These are phyloP conservation scores for Aleurites moluccanus DNA, from an alignment of 441 rosid species.

Conservation along the genomic window DNA sequence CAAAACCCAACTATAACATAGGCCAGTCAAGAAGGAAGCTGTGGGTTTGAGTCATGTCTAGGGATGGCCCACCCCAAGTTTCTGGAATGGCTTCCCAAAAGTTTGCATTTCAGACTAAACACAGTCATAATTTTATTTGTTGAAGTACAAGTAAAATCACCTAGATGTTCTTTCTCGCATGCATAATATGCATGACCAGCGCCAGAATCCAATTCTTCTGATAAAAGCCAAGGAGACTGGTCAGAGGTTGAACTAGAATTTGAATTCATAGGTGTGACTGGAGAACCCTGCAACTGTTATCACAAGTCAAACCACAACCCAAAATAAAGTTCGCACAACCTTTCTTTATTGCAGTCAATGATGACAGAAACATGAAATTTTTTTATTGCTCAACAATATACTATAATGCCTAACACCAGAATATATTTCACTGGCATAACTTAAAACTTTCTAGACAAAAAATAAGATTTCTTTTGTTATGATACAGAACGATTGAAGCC, in stretches of 20 bases:
- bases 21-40: not conserved
- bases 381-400: not conserved
- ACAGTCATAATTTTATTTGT: not conserved
- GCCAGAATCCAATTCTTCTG: slow-evolving; percentile 85
- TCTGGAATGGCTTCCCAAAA: slow-evolving; percentile 7
- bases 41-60: not conserved
- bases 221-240: slow-evolving; percentile 46
- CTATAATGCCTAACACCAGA: slow-evolving; percentile 4
- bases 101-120: not conserved
- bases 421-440: not conserved
- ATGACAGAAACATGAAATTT: not conserved
- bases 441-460: not conserved
- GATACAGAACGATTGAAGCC: slow-evolving; percentile 8
- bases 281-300: slow-evolving; percentile 64
- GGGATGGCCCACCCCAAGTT: not conserved
- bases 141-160: slow-evolving; percentile 27
- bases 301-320: slow-evolving; percentile 21
- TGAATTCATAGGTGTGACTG: slow-evolving; percentile 82
- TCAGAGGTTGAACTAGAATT: slow-evolving; percentile 81
- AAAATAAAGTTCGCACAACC: slow-evolving; percentile 13
- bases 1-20: not conserved
- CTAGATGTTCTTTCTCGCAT: slow-evolving; percentile 35
- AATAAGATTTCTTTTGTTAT: not conserved
- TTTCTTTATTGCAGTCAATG: not conserved
- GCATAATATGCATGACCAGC: slow-evolving; percentile 36